Evolutionary conservation across 2,329 filamentous ascomycete genomes (phyloP).

Genomic region (Ophiostoma tasmaniense): DNA sequence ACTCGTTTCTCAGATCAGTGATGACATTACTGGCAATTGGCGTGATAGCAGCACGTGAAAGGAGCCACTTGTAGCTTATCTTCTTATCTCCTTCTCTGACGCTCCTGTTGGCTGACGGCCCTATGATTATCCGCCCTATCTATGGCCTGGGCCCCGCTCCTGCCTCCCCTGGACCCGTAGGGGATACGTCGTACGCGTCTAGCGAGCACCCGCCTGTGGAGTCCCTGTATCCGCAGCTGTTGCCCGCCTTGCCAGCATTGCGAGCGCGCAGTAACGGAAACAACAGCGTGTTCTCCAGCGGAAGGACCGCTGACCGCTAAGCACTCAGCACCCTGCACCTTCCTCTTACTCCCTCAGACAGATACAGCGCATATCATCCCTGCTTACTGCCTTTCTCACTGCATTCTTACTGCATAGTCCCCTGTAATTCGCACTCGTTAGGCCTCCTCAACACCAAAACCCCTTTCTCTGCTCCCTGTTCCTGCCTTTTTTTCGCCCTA

Average conservation of each 20-base stretch:
- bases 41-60: slow-evolving; percentile 6
- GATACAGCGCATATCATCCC: neutral
- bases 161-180: neutral
- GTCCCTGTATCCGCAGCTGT: neutral
- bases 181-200: slow-evolving; percentile 5
- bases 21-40: neutral
- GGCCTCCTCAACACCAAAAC: neutral
- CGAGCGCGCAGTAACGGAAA: neutral
- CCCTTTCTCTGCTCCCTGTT: neutral
- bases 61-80: neutral
- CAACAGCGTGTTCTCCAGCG: slow-evolving; percentile 7
- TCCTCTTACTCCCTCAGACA: neutral
- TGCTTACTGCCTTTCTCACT: neutral
- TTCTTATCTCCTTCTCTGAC: neutral
- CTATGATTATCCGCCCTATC: slow-evolving; percentile 8
- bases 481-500: slow-evolving; percentile 11
- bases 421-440: too few species aligned
- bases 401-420: neutral
- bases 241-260: neutral
- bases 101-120: slow-evolving; percentile 1
- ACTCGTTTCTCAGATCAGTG: neutral
- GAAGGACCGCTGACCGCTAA: neutral
- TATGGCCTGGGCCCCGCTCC: neutral
- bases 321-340: neutral
- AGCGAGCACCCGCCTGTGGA: neutral